phyloP scores from a whole-genome alignment of 2,329 filamentous ascomycete genomes.

The Penicillium freii region DNA sequence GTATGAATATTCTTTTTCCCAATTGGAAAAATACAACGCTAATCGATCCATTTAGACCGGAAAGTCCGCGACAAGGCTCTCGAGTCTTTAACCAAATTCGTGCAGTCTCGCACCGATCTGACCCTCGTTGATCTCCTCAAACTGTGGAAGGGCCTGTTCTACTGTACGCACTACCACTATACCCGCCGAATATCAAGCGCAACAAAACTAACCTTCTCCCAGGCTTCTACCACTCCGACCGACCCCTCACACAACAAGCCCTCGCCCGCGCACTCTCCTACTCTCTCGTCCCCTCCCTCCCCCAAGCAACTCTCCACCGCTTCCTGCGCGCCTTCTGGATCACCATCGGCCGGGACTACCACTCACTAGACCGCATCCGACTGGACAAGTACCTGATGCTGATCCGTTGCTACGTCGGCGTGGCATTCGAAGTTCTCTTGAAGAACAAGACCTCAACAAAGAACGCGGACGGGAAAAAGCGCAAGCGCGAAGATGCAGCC shows the following conservation, averaged over 20 bases:
- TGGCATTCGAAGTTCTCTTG: conserved; percentile 57
- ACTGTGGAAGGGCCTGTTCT: conserved; percentile 94
- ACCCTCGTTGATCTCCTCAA: conserved; percentile 72
- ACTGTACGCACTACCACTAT: conserved; percentile 52
- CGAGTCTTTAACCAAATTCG: conserved; percentile 72
- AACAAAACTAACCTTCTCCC: background rate
- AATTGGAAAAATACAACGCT: background rate
- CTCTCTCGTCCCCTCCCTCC: conserved; percentile 61
- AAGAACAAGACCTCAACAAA: conserved; percentile 24
- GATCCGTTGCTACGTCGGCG: conserved; percentile 72
- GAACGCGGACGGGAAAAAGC: conserved; percentile 27
- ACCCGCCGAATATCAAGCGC: background rate
- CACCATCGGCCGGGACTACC: conserved; percentile 68
- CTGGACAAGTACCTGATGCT: conserved; percentile 93
- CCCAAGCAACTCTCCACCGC: conserved; percentile 44
- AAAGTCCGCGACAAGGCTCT: conserved; percentile 75
- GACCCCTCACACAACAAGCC: conserved; percentile 79
- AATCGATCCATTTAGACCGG: conserved; percentile 58
- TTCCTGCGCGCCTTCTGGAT: conserved; percentile 68
- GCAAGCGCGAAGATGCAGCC: conserved; percentile 31
- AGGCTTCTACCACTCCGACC: conserved; percentile 91
- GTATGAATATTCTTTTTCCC: conserved; percentile 45
- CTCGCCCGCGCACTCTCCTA: conserved; percentile 74
- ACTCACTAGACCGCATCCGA: conserved; percentile 67
- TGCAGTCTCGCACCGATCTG: conserved; percentile 63